Conservation (phyloP, 2,329 filamentous ascomycete genomes). For the Cordyceps militaris region DNA sequence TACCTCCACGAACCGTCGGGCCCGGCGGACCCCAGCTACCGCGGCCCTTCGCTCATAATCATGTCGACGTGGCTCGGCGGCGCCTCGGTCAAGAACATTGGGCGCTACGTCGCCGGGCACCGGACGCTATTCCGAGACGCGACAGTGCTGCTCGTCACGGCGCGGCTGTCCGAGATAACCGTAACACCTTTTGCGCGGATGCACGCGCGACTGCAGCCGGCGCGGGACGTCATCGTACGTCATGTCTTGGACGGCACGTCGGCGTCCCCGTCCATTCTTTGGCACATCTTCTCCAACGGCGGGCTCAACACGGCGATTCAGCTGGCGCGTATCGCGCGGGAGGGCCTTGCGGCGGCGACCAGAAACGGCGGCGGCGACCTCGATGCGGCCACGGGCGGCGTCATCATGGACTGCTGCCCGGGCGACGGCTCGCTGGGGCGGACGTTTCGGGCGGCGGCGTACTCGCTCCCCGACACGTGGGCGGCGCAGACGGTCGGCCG, state of each 20-base stretch:
- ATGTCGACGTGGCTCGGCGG: conserved; percentile 12
- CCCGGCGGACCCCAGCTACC: background rate
- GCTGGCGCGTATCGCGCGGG: conserved; percentile 1
- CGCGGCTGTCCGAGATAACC: conserved; percentile 12
- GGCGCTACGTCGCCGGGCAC: conserved; percentile 6
- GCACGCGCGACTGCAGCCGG: conserved; percentile 9
- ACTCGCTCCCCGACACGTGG: conserved; percentile 7
- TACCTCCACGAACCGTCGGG: conserved; percentile 9
- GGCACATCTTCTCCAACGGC: conserved; percentile 12
- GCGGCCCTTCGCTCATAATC: conserved; percentile 6
- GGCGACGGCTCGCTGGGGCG: background rate
- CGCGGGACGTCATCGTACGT: conserved; percentile 3
- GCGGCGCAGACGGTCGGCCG: conserved; percentile 6
- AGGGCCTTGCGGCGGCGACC: background rate
- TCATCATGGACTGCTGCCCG: conserved; percentile 13
- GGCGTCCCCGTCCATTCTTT: background rate
- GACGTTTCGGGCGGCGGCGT: conserved; percentile 3
- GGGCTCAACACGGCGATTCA: conserved; percentile 13
- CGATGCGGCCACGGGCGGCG: background rate
- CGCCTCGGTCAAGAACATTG: conserved; percentile 1
- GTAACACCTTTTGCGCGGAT: conserved; percentile 10
- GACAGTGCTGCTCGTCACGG: conserved; percentile 9
- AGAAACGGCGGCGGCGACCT: background rate
- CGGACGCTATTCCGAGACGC: background rate
- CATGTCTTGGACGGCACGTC: background rate